Evolutionary conservation across 306 rosid genomes (phyloP).

Genomic region (Morella rubra): DNA sequence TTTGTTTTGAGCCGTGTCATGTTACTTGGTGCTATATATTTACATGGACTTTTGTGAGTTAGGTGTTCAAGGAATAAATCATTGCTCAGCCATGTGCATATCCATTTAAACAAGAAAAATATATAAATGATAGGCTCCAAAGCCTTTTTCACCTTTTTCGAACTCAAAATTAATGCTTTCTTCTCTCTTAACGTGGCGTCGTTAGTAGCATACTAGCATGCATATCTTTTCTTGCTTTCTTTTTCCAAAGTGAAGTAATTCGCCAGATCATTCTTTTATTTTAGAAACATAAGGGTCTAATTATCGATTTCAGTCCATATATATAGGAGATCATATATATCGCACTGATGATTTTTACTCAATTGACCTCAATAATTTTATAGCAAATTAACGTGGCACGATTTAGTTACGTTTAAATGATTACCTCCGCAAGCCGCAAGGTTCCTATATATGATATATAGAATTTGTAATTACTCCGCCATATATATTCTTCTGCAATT

Average conservation of each 20-base stretch:
- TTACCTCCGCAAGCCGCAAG: not conserved
- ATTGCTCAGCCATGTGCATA: slow-evolving; percentile 60
- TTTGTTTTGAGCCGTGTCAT: too few species aligned
- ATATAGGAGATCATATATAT: too few species aligned
- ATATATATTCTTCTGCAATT: slow-evolving; percentile 11
- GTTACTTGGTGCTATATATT: not conserved
- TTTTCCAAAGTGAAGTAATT: too few species aligned
- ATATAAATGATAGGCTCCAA: slow-evolving; percentile 59
- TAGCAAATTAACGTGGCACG: too few species aligned
- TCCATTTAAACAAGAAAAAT: slow-evolving; percentile 45
- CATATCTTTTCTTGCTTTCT: not conserved
- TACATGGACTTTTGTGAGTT: slow-evolving; percentile 24
- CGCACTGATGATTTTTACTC: too few species aligned
- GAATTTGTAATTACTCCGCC: too few species aligned
- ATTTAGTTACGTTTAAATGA: too few species aligned
- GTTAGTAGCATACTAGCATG: slow-evolving; percentile 16
- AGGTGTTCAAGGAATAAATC: slow-evolving; percentile 37
- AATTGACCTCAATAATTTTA: too few species aligned
- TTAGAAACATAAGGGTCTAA: too few species aligned
- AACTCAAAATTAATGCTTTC: slow-evolving; percentile 35
- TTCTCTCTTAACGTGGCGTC: slow-evolving; percentile 26
- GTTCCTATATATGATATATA: too few species aligned
- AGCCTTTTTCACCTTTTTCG: slow-evolving; percentile 40
- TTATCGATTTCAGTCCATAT: too few species aligned
- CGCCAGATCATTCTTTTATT: too few species aligned